Percentiles rank a stretch among this genome's conserved stretches.
Conservation (phyloP, 208 protist species). For the Spongospora subterranea region DNA sequence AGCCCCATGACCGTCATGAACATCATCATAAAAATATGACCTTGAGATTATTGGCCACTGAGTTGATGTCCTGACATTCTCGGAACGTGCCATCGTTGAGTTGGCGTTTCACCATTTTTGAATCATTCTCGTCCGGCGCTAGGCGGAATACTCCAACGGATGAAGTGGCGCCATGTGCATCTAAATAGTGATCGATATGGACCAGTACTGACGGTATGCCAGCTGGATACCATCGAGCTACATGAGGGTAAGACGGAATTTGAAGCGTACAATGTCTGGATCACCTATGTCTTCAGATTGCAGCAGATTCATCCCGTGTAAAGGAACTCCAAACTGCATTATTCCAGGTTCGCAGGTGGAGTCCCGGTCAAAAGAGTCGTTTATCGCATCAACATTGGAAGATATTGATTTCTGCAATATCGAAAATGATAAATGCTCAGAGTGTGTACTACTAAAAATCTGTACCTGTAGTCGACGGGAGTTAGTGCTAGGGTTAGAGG, state of each 20-base stretch:
- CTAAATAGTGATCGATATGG: conserved; percentile 24
- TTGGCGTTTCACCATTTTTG: conserved; percentile 3
- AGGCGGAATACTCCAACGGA: conserved; percentile 39
- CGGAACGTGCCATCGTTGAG: conserved; percentile 47
- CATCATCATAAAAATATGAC: too few relatives aligned
- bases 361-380: neutral
- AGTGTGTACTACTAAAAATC: neutral
- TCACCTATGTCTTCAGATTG: conserved; percentile 30
- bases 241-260: neutral
- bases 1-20: too few relatives aligned
- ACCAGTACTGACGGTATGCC: conserved; percentile 13
- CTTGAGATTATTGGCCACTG: conserved; percentile 33
- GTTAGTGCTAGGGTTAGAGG: neutral
- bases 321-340: conserved; percentile 28
- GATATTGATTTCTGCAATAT: neutral
- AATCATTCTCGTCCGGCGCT: conserved; percentile 40
- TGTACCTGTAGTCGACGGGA: neutral
- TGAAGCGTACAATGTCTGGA: neutral
- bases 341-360: neutral
- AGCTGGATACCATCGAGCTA: conserved; percentile 37
- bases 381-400: neutral
- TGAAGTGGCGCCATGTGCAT: neutral
- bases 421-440: neutral
- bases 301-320: neutral
- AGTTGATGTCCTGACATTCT: conserved; percentile 35